Evolutionary conservation across 75 land plant genomes (phyloP).

Genomic region (Gnetum montanum): DNA sequence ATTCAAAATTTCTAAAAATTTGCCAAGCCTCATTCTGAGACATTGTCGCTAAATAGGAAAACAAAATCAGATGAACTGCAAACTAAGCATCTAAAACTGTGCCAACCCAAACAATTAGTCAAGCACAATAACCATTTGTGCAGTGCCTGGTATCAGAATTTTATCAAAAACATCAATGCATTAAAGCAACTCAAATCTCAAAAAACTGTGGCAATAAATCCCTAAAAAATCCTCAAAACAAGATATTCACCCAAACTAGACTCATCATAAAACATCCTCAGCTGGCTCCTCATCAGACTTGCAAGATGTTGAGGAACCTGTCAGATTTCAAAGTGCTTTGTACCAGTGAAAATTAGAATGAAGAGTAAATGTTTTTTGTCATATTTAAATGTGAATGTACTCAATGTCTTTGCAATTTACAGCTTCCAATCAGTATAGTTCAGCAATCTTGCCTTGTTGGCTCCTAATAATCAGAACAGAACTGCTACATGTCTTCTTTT

Average conservation of each 20-base stretch:
- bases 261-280: conserved; percentile 9
- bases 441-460: conserved; percentile 7
- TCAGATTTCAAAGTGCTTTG: conserved; percentile 10
- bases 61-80: not conserved
- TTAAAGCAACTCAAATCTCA: not conserved
- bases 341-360: conserved; percentile 21
- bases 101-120: conserved; percentile 2
- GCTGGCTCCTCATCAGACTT: conserved; percentile 23
- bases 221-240: conserved; percentile 23
- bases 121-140: not conserved
- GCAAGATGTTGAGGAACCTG: conserved; percentile 22
- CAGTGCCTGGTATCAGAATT: not conserved
- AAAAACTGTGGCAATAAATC: conserved; percentile 26
- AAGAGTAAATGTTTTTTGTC: conserved; percentile 18
- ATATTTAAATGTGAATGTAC: conserved; percentile 15
- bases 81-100: not conserved
- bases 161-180: not conserved
- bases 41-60: too few species aligned
- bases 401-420: conserved; percentile 12
- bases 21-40: not conserved
- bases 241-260: conserved; percentile 22
- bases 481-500: conserved; percentile 3
- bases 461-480: conserved; percentile 8
- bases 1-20: not conserved
- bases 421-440: conserved; percentile 9